These are phyloP conservation scores for Dendrobium chrysotoxum DNA, from an alignment of 106 monocot genomes.

Conservation along the genomic window DNA sequence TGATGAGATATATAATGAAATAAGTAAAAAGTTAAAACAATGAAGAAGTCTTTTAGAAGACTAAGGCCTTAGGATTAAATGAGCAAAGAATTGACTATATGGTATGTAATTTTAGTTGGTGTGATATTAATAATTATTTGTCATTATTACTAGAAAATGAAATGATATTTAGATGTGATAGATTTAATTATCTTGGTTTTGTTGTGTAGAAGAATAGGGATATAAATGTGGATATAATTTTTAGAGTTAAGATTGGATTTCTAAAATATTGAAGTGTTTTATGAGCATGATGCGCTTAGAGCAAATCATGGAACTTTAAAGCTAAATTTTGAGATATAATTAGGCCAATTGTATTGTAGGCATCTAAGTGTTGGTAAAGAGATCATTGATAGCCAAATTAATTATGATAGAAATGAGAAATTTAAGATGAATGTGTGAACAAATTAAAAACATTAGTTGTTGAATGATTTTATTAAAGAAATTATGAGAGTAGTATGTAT, in stretches of 20 bases:
- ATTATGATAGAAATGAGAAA: neutral
- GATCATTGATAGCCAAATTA: neutral
- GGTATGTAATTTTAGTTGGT: neutral
- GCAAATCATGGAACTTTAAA: neutral
- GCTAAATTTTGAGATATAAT: neutral
- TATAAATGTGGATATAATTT: neutral
- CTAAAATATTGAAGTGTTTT: neutral
- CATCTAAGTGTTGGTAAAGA: neutral
- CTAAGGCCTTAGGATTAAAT: no score
- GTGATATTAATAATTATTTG: neutral
- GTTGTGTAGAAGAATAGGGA: neutral
- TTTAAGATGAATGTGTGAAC: neutral
- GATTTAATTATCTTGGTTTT: neutral
- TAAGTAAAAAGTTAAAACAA: no score
- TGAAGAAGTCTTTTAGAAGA: no score
- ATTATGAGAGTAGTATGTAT: neutral
- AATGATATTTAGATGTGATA: neutral
- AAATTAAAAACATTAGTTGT: neutral
- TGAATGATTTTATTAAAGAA: neutral
- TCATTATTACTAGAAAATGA: neutral
- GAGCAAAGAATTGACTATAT: neutral
- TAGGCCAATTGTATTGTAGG: neutral
- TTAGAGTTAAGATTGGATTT: neutral
- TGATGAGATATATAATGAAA: neutral
- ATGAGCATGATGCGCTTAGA: no score